Evolutionary conservation across 2,329 filamentous ascomycete genomes (phyloP), one percentile per base, ranked within the genome.

Genomic region (Colletotrichum paranaense): DNA sequence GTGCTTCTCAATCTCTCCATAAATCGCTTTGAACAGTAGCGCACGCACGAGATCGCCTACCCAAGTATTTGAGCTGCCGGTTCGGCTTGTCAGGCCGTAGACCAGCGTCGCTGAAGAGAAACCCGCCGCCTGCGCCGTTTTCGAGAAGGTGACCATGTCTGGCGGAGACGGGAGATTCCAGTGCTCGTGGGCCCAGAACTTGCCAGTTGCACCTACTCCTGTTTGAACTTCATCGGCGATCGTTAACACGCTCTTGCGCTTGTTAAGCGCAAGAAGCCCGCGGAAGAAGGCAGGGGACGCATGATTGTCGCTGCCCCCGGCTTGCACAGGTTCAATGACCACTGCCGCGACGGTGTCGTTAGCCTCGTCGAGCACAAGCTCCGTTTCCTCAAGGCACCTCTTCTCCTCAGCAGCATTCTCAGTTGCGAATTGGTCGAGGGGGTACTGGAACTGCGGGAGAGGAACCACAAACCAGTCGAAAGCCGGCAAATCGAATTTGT

Each of bases 61-160:
- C 95, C 95, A 97, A 62, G 95, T 98, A 88, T 98, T 98, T 98
- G 89, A 98, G 98, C 85, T 98, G 95, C 75, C 95, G 92, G 88
- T 97, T 98, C 6, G 95, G 93, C 89, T 95, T 95, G 88, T 97
- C 97, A 75, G 95, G 95, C 12, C 94, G 89, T 77, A 98, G 88
- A 52, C 90, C 91, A 9, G 91, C 89, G 88, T 97, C 92, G 74
- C 93, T 93, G 81, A 92, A 98, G 88, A 98, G 88, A 96, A 98
- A 38, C 95, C 95, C 8, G 95, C 95, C 1, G 95, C 94, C 86
- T 98, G 95, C 3, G 95, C 95, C 88, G 98, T 98, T 88, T 98
- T 98, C 80, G 92, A 94, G 86, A 98, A 98, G 72, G 95, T 98
- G 56, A 98, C 95, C 88, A 98, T 97, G 86, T 98, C 95, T 0